These are phyloP conservation scores for Ilex asprella DNA, from an alignment of 257 asterid species.

Conservation along the genomic window DNA sequence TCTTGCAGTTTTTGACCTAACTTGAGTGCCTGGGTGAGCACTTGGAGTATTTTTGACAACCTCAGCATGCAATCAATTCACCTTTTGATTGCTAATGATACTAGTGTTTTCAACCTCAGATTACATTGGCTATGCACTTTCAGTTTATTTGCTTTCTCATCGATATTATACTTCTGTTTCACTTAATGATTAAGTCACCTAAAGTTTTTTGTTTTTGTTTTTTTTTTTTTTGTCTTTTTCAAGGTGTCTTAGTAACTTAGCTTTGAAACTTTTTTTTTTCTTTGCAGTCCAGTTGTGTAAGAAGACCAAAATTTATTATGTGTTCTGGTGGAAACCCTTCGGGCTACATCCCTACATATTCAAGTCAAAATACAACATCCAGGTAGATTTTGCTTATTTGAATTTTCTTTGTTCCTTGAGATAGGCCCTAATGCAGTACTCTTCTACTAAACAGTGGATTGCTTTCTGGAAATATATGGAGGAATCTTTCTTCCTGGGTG, in stretches of 20 bases:
- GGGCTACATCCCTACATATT: conserved; percentile 60
- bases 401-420: conserved; percentile 3
- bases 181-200: not conserved
- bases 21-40: no score
- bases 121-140: conserved; percentile 3
- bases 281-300: conserved; percentile 22
- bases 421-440: conserved; percentile 13
- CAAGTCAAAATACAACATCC: conserved; percentile 53
- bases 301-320: conserved; percentile 39
- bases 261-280: not conserved
- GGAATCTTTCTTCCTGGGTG: conserved; percentile 73
- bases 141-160: not conserved
- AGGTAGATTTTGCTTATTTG: conserved; percentile 31
- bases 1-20: no score
- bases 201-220: not conserved
- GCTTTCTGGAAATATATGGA: conserved; percentile 62
- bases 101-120: not conserved
- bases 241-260: no score
- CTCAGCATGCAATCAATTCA: no score
- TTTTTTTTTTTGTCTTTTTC: no score
- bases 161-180: conserved; percentile 1
- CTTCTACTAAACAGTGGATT: conserved; percentile 39
- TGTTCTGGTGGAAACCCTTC: conserved; percentile 38
- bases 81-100: no score
- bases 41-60: no score